Percentiles rank a stretch among this genome's conserved stretches.
Evolutionary conservation across 345 rosid genomes (phyloP).

Genomic region (Salix udensis): DNA sequence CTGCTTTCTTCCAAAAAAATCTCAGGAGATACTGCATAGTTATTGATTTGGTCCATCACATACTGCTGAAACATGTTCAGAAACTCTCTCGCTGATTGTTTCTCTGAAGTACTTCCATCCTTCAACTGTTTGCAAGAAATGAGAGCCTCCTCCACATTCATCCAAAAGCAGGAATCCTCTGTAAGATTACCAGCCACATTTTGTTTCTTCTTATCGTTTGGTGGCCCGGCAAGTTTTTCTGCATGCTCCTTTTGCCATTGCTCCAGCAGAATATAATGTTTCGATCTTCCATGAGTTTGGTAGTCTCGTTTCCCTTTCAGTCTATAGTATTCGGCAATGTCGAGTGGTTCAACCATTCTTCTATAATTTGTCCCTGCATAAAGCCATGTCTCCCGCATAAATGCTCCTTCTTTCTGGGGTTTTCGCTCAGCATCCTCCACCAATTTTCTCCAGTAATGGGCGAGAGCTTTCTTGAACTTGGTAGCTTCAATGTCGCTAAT

Average conservation of each 20-base stretch:
- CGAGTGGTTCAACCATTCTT: constrained; percentile 74
- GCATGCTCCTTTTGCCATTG: constrained; percentile 33
- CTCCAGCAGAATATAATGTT: constrained; percentile 47
- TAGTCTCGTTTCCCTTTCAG: constrained; percentile 27
- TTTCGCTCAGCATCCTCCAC: constrained; percentile 48
- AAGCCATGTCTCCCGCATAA: constrained; percentile 33
- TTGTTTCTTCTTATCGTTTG: not conserved
- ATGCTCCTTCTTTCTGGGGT: constrained; percentile 42
- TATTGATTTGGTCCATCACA: constrained; percentile 33
- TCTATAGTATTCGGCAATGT: constrained; percentile 58
- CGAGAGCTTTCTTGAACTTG: constrained; percentile 25
- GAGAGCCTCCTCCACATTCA: constrained; percentile 68
- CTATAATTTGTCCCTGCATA: constrained; percentile 48
- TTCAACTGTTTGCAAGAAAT: constrained; percentile 16
- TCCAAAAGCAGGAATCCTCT: constrained; percentile 86
- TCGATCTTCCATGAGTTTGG: constrained; percentile 34
- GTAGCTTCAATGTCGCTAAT: not conserved
- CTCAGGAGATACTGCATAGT: constrained; percentile 54
- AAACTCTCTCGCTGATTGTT: not conserved
- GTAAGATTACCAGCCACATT: constrained; percentile 32
- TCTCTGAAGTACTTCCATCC: constrained; percentile 3
- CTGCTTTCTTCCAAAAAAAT: constrained; percentile 55
- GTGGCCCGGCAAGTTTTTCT: not conserved
- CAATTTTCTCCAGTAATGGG: constrained; percentile 40
- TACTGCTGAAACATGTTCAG: constrained; percentile 38